A percentile compares a stretch with the other conserved stretches of the same genome.
phyloP scores from a whole-genome alignment of 805 yeast species.

The Ogataea saltuana region DNA sequence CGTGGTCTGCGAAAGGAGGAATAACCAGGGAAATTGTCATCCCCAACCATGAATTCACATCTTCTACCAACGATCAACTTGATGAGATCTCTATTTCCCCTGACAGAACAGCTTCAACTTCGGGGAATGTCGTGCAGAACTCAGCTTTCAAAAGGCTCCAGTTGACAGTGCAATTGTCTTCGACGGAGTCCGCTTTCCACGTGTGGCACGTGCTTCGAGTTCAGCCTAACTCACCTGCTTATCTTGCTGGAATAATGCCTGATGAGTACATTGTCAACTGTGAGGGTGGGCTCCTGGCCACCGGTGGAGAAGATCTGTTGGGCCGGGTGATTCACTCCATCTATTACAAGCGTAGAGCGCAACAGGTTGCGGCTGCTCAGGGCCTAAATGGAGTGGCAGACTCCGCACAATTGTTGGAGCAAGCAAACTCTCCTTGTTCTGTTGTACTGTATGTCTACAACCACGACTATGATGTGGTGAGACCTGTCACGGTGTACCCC shows the following conservation, averaged over 20 bases:
- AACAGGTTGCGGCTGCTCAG: constrained; percentile 7
- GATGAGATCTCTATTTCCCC: constrained; percentile 33
- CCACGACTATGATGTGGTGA: constrained; percentile 78
- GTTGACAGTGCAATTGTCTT: constrained; percentile 72
- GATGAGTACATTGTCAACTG: constrained; percentile 90
- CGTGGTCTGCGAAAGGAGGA: constrained; percentile 92
- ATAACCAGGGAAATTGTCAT: constrained; percentile 42
- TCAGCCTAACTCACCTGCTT: constrained; percentile 78
- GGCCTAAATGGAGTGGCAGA: constrained; percentile 29
- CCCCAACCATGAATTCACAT: constrained; percentile 30
- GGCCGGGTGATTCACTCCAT: constrained; percentile 64
- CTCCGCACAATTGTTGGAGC: constrained; percentile 19
- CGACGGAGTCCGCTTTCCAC: constrained; percentile 70
- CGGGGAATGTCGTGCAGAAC: constrained; percentile 30
- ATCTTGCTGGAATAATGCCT: constrained; percentile 76
- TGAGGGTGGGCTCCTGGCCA: constrained; percentile 78
- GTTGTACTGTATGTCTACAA: constrained; percentile 76
- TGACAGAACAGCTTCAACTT: constrained; percentile 16
- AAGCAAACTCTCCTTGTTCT: constrained; percentile 29
- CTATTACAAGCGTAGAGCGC: constrained; percentile 37
- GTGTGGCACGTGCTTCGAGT: constrained; percentile 86
- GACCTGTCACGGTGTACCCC: constrained; percentile 84
- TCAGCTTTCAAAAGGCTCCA: constrained; percentile 56
- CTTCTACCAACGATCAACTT: constrained; percentile 21
- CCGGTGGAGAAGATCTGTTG: constrained; percentile 83